Evolutionary conservation across 2,329 filamentous ascomycete genomes (phyloP), one percentile per base, ranked within the genome.

Genomic region (Paraphaeosphaeria minitans): DNA sequence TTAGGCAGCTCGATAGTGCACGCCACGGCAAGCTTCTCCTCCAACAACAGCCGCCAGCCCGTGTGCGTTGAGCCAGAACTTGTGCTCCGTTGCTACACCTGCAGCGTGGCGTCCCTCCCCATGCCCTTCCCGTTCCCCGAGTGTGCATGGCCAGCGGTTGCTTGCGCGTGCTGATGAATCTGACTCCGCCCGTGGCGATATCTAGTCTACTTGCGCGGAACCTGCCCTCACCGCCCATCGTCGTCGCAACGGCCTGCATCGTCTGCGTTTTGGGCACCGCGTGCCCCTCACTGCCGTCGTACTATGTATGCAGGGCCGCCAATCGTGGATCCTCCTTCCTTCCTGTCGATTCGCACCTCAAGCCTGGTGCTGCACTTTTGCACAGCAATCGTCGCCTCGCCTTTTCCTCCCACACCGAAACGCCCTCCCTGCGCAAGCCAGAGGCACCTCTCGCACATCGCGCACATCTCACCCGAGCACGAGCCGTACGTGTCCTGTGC

Each of bases 171-270:
- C 35, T 45, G 24, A 37, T 45, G 24, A 29, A 48, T 54, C 51
- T 42, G 47, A 31, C 50, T 58, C 57, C 60, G 54, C 46, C 10
- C 22, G 60, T 60, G 57, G 60, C 60, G 54, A 60, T 53, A 10
- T 16, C n/a, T n/a, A n/a, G n/a, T n/a, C n/a, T n/a, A n/a, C n/a
- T n/a, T 14, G 31, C 33, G 24, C 58, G 54, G 56, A 58, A 56
- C 41, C 53, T 59, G 43, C 60, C 66, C 67, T 66, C 67, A 61
- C 66, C 55, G 56, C 21, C 21, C 37, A 12, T n/a, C 14, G 37
- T 51, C 19, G 48, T 41, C n/a, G 35, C 21, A 57, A 55, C 56
- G 50, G 22, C 53, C 27, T 69, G 61, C 68, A 50, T 70, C n/a
- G 67, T 67, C 47, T 57, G 47, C 12, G 56, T 59, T 54, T 35